A percentile compares a stretch with the other conserved stretches of the same genome.
phyloP scores from a whole-genome alignment of 257 asterid species.

The Solanum verrucosum region DNA sequence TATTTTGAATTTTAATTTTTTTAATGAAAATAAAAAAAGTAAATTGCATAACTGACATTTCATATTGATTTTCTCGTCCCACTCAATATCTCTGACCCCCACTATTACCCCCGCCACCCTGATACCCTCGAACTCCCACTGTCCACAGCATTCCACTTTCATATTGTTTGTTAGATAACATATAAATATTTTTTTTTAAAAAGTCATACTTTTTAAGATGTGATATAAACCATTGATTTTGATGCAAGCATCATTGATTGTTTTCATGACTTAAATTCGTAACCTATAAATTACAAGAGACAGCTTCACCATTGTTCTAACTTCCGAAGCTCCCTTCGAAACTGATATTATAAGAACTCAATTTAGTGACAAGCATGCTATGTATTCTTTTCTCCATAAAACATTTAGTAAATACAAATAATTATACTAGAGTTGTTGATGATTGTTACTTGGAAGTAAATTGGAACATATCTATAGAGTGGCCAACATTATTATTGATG shows the following conservation, averaged over 20 bases:
- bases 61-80: too few species aligned
- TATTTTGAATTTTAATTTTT: too few species aligned
- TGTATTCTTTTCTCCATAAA: not conserved
- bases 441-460: not conserved
- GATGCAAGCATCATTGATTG: not conserved
- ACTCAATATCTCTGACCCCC: too few species aligned
- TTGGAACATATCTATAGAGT: not conserved
- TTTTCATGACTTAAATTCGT: too few species aligned
- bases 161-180: not conserved
- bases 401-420: too few species aligned
- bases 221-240: too few species aligned
- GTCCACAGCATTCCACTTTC: too few species aligned
- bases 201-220: not conserved
- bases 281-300: not conserved
- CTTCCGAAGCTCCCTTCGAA: not conserved
- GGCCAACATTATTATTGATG: not conserved
- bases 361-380: not conserved
- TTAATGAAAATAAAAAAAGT: too few species aligned
- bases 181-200: too few species aligned
- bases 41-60: too few species aligned
- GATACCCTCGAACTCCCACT: too few species aligned
- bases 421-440: not conserved
- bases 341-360: not conserved
- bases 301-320: not conserved
- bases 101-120: too few species aligned